Evolutionary conservation across 371 early-diverging fungal genomes (phyloP), one percentile per base, ranked within the genome.

Genomic region (Mortierella sp.): DNA sequence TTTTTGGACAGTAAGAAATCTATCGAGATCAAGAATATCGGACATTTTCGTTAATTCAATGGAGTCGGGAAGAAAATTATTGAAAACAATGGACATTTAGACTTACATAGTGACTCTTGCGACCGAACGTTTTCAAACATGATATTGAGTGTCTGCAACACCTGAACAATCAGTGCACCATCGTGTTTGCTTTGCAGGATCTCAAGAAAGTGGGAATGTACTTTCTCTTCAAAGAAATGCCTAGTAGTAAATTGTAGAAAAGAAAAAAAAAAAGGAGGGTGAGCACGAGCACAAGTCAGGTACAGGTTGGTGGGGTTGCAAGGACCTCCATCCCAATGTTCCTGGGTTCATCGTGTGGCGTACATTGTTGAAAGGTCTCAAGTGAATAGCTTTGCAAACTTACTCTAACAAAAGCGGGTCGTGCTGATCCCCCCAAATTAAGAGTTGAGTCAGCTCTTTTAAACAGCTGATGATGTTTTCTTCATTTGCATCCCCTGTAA

Each of bases 81-180:
- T n/a, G 5, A 8, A n/a, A 21, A n/a, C 16, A 7, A 7, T 22
- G 24, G 4, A 38, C 2, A 19, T 19, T 58, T 33, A 43, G 47
- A 66, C 77, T 58, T 69, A 82, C 84, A 84, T 43, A 90, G 60
- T 24, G 88, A 90, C 52, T 71, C 74, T 16, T 72, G 62, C 41
- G 84, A 87, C 41, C 84, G 83, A 33, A 90, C 84, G 59, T 88
- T 87, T 55, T 90, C 90, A 66, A 89, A 81, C 65, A 90, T 86
- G 48, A 90, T 90, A 62, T 87, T 90, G 77, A 90, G 86, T 0
- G 90, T 90, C 70, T 90, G 90, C 21, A 90, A 74, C 36, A 90
- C 83, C 63, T 90, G 90, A 10, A 87, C 84, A 7, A 84, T 77
- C 19, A 90, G 73, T 0, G 82, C 76, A 6, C 74, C 72, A 45